Base-by-base conservation (phyloP, 345 rosid genomes). In the Reutealis trisperma region DNA sequence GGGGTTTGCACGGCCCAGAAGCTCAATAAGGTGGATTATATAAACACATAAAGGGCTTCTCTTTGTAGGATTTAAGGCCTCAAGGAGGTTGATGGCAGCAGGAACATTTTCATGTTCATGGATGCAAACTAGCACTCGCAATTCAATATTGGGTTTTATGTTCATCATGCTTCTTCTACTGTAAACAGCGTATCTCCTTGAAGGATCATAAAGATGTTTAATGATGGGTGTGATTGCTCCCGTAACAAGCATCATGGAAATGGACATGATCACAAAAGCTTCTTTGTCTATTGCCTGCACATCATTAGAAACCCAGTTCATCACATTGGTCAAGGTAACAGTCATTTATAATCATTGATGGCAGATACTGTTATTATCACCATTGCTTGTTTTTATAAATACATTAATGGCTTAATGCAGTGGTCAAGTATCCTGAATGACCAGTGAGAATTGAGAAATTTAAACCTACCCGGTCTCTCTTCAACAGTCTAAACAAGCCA, bases 151-250 rank as follows among this genome's bases (percentile, higher is more conserved):
- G 41, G 67, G 71, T 37, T 19, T 67, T 32, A 69, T 51, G 63
- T 54, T 63, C 75, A 79, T 66, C 27, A 72, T 21, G 14, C 62
- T 61, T 67, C 72, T 72, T 61, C 37, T 72, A 24, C 16, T 30
- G 57, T 51, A 67, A 74, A 72, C 77, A 4, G 42, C 63, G 62
- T 66, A 37, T 63, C 74, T 75, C 30, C 74, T 82, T 19, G 69
- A 75, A 71, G 82, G 75, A 75, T 83, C 75, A 73, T 72, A 72
- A 12, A 62, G 75, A 42, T 44, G 21, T 75, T 55, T 72, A 27
- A 79, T 52, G 19, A 68, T 32, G 41, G 78, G 57, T 22, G 71
- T 63, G 44, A 67, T 15, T 19, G 47, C 14, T 8, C 71, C 77
- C 13, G 22, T 25, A 58, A 74, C 42, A 57, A 78, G 62, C 61